Percentiles rank a stretch among this genome's conserved stretches.
phyloP scores from a whole-genome alignment of 1,284 basidiomycete genomes.

The Ustilago vetiveriae region DNA sequence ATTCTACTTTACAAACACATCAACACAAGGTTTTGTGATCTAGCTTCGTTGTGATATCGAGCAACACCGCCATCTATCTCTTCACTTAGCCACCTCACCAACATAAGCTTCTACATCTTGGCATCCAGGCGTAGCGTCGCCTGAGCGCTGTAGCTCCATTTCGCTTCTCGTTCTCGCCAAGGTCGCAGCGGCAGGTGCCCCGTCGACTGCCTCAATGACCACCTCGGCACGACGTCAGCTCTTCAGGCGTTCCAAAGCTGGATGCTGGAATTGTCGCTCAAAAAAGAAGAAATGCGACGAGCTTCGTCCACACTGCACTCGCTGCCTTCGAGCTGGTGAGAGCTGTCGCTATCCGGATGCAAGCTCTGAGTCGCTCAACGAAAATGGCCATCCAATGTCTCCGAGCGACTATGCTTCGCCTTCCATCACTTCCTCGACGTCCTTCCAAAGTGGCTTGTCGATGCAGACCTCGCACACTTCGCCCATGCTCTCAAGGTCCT shows the following conservation, averaged over 20 bases:
- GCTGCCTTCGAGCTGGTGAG: slow-evolving; percentile 37
- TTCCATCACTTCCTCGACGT: slow-evolving; percentile 19
- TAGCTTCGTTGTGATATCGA: neutral
- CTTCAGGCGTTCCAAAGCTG: slow-evolving; percentile 47
- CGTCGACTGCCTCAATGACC: slow-evolving; percentile 32
- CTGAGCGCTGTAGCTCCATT: slow-evolving; percentile 20
- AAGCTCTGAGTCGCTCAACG: slow-evolving; percentile 24
- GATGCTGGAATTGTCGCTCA: slow-evolving; percentile 48
- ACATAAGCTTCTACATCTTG: neutral
- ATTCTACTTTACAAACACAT: neutral
- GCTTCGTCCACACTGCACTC: slow-evolving; percentile 37
- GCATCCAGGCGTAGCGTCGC: slow-evolving; percentile 16
- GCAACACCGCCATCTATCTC: too few relatives aligned
- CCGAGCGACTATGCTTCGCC: slow-evolving; percentile 27
- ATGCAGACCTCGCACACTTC: slow-evolving; percentile 25
- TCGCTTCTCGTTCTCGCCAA: slow-evolving; percentile 21
- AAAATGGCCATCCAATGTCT: slow-evolving; percentile 7
- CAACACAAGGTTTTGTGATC: too few relatives aligned
- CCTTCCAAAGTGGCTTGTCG: slow-evolving; percentile 20
- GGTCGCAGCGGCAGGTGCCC: slow-evolving; percentile 40
- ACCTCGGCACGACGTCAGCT: slow-evolving; percentile 43
- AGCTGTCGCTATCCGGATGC: slow-evolving; percentile 44
- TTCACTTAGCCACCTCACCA: neutral
- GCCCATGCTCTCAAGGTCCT: slow-evolving; percentile 37
- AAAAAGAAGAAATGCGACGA: slow-evolving; percentile 56